Conservation (phyloP, 164 flowering plant species). For the Dillenia suffruticosa region DNA sequence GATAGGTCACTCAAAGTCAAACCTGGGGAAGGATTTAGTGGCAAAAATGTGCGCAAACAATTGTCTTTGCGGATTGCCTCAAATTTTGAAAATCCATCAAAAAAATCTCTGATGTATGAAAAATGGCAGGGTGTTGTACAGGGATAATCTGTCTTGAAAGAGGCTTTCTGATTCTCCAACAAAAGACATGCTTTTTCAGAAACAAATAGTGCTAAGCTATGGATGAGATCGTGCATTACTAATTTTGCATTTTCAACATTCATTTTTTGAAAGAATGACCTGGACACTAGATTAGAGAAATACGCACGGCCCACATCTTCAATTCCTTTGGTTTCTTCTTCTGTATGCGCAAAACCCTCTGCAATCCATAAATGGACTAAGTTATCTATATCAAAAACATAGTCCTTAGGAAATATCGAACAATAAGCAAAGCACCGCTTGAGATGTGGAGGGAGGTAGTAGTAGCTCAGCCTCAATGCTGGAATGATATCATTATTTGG, state of each 20-base stretch:
- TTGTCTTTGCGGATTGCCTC: background rate
- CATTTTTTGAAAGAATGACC: background rate
- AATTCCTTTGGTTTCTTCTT: background rate
- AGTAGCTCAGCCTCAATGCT: conserved; percentile 12
- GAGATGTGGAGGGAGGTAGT: conserved; percentile 5
- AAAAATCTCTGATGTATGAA: background rate
- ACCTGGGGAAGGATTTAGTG: background rate
- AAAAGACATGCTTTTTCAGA: background rate
- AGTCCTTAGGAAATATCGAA: conserved; percentile 5
- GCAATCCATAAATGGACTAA: conserved; percentile 11
- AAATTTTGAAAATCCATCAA: background rate
- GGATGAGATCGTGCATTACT: no score
- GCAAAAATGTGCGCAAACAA: background rate
- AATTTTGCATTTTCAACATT: background rate
- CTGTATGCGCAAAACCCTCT: conserved; percentile 4
- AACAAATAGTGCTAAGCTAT: background rate
- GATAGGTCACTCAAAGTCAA: background rate
- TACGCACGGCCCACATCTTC: background rate
- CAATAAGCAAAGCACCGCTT: conserved; percentile 15
- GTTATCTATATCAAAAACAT: background rate
- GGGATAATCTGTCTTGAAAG: background rate
- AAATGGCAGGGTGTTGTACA: background rate
- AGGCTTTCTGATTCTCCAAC: background rate
- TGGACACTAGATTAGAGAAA: background rate
- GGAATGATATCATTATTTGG: conserved; percentile 7